phyloP scores from a whole-genome alignment of 2,329 filamentous ascomycete genomes.

The Massarina eburnea region DNA sequence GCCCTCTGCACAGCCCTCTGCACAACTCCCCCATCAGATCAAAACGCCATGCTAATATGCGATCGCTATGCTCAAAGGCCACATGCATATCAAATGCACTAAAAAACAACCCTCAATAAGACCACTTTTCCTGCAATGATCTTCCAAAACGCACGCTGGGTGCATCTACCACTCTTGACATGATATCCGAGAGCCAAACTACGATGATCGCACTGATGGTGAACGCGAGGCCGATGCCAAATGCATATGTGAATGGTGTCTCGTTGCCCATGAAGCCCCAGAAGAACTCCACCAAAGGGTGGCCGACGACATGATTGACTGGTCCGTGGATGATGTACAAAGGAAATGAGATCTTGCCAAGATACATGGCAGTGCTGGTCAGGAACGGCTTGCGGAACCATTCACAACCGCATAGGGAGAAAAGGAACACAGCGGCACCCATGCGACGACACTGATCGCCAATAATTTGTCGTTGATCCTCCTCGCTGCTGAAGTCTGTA shows the following conservation, averaged over 20 bases:
- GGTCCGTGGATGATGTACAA: conserved; percentile 59
- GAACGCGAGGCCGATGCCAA: conserved; percentile 46
- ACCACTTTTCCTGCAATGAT: conserved; percentile 47
- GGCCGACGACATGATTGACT: conserved; percentile 39
- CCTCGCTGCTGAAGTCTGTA: neutral
- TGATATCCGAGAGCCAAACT: conserved; percentile 61
- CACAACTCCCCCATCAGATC: neutral
- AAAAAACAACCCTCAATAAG: conserved; percentile 2
- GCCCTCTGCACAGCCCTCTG: neutral
- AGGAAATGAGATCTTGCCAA: conserved; percentile 57
- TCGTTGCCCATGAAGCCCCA: conserved; percentile 48
- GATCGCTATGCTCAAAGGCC: neutral
- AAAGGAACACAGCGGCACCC: conserved; percentile 47
- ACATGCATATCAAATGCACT: neutral
- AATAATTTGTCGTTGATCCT: conserved; percentile 1
- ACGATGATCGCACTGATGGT: conserved; percentile 40
- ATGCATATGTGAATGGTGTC: conserved; percentile 37
- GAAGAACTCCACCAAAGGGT: conserved; percentile 40
- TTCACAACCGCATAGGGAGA: conserved; percentile 15
- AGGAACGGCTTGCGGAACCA: conserved; percentile 45
- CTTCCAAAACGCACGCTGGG: conserved; percentile 54
- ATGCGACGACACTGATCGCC: conserved; percentile 46
- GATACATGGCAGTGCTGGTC: conserved; percentile 50
- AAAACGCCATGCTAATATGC: neutral
- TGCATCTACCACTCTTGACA: conserved; percentile 60